These are phyloP conservation scores for Adansonia grandidieri DNA, from an alignment of 441 rosid genomes.

Conservation along the genomic window DNA sequence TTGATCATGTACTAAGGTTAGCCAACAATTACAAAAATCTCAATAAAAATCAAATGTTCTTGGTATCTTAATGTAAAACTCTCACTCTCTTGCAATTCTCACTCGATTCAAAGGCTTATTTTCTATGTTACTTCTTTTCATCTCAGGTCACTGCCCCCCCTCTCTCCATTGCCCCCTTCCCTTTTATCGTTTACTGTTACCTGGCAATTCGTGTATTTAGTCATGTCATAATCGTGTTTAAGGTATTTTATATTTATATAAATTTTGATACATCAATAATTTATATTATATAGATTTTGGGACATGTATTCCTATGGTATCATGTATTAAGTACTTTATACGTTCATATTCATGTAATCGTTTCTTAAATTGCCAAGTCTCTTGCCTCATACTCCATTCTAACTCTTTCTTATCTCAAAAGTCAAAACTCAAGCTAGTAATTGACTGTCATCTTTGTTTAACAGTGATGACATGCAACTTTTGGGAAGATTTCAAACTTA, in stretches of 20 bases:
- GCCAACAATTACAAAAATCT: not conserved
- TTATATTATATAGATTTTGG: too few species aligned
- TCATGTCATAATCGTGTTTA: too few species aligned
- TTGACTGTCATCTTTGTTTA: not conserved
- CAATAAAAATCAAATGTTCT: not conserved
- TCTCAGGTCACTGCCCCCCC: not conserved
- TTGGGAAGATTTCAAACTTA: not conserved
- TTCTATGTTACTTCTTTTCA: not conserved
- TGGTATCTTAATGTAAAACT: not conserved
- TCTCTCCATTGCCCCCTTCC: not conserved
- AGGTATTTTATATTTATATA: too few species aligned
- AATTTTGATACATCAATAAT: too few species aligned
- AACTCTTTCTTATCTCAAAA: not conserved
- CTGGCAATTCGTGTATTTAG: too few species aligned
- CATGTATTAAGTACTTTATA: too few species aligned
- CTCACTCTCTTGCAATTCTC: too few species aligned
- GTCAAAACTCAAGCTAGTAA: not conserved
- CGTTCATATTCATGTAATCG: too few species aligned
- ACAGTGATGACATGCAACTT: not conserved
- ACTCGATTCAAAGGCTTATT: not conserved
- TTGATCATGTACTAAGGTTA: not conserved
- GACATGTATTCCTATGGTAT: too few species aligned
- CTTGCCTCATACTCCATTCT: not conserved
- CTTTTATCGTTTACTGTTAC: not conserved
- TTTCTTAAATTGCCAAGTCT: too few species aligned